Evolutionary conservation across 805 yeast species (phyloP).

Genomic region (Myxozyma geophila): DNA sequence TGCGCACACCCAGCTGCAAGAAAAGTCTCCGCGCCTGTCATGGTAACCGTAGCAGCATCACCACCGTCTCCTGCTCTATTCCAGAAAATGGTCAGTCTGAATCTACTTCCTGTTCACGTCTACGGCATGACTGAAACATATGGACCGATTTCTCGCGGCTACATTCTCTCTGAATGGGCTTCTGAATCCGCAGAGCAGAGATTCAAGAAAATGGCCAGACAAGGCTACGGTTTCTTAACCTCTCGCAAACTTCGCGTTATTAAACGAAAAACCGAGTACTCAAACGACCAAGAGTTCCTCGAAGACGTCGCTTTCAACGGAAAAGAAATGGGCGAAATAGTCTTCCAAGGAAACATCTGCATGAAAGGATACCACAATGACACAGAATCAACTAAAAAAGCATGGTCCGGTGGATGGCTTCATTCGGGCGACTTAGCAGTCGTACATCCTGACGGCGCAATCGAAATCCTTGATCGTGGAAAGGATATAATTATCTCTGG

Average conservation of each 20-base stretch:
- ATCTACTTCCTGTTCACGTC: slow-evolving; percentile 45
- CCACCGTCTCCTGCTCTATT: slow-evolving; percentile 47
- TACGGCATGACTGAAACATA: slow-evolving; percentile 48
- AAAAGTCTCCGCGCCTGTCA: slow-evolving; percentile 39
- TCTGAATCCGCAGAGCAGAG: slow-evolving; percentile 39
- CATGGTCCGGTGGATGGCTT: slow-evolving; percentile 41
- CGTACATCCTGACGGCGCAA: slow-evolving; percentile 44
- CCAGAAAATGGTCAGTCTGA: slow-evolving; percentile 43
- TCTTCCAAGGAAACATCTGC: slow-evolving; percentile 44
- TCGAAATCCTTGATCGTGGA: slow-evolving; percentile 45
- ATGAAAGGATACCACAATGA: slow-evolving; percentile 45
- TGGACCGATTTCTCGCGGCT: slow-evolving; percentile 45
- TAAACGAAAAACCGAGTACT: slow-evolving; percentile 10
- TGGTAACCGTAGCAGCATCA: slow-evolving; percentile 47
- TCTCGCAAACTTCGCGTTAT: slow-evolving; percentile 42
- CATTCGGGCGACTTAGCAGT: slow-evolving; percentile 45
- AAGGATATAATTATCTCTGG: slow-evolving; percentile 48
- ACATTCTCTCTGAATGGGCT: slow-evolving; percentile 44
- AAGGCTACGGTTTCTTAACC: slow-evolving; percentile 45
- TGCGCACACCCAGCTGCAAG: slow-evolving; percentile 43
- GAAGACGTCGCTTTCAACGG: slow-evolving; percentile 43
- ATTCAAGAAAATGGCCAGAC: slow-evolving; percentile 43
- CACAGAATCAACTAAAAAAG: slow-evolving; percentile 44
- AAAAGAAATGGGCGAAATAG: slow-evolving; percentile 45
- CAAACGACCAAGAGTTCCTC: slow-evolving; percentile 24